Percentiles rank a stretch among this genome's conserved stretches.
Evolutionary conservation across 2,329 filamentous ascomycete genomes (phyloP).

Genomic region (Elsinoe necatrix): DNA sequence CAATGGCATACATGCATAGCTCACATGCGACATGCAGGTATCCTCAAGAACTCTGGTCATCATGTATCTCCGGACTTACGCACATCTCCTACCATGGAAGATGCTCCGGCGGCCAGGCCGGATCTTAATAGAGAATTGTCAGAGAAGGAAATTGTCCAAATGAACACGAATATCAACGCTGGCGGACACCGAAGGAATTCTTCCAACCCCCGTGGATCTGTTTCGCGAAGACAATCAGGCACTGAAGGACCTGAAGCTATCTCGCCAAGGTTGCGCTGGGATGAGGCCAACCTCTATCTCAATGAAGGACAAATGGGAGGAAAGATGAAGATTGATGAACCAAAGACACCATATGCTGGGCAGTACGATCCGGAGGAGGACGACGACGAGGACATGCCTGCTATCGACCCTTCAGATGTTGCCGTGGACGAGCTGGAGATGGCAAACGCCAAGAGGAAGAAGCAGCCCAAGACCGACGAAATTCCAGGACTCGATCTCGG

Average conservation of each 20-base stretch:
- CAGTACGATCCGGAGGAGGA: constrained; percentile 80
- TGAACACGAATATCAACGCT: constrained; percentile 92
- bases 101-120: constrained; percentile 30
- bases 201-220: constrained; percentile 57
- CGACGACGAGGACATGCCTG: constrained; percentile 65
- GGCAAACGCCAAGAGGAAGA: constrained; percentile 34
- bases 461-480: constrained; percentile 55
- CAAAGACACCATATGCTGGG: constrained; percentile 91
- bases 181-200: constrained; percentile 79
- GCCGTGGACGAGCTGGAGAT: constrained; percentile 60
- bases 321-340: constrained; percentile 98
- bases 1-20: constrained; percentile 11
- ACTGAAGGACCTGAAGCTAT: constrained; percentile 48
- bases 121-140: constrained; percentile 46
- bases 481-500: constrained; percentile 89
- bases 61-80: constrained; percentile 44
- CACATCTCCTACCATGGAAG: constrained; percentile 38
- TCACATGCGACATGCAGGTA: constrained; percentile 51
- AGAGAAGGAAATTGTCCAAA: constrained; percentile 82
- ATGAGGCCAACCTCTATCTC: constrained; percentile 94
- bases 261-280: constrained; percentile 84
- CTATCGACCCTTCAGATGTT: constrained; percentile 61
- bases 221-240: constrained; percentile 64
- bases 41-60: constrained; percentile 76
- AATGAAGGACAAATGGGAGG: constrained; percentile 91